Evolutionary conservation across 306 rosid species (phyloP), one percentile per base, ranked within the genome.

Genomic region (Dalbergia oliveri): DNA sequence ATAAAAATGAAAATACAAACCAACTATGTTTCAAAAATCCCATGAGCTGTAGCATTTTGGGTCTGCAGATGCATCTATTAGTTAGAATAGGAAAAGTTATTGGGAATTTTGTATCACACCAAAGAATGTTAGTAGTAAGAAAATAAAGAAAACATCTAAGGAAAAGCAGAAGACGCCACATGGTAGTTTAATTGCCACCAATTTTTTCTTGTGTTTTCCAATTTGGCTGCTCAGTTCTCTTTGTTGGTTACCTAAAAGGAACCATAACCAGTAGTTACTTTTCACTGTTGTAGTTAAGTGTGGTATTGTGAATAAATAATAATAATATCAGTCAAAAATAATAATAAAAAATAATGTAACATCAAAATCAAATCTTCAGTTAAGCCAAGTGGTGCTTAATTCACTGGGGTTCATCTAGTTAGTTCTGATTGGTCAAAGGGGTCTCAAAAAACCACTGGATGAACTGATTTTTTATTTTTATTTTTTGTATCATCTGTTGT

Each of bases 191-290:
- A 70, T 82, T 51, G 19, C 56, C 68, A 53, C 74, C 73, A 63
- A 63, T 44, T 71, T 54, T 57, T 43, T 44, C 14, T 44, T 26
- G 51, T 50, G 39, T 61, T 77, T 71, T 77, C 8, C 18, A 59
- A 63, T 13, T 13, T 83, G 47, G 13, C 45, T 39, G 11, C 11
- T 62, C 9, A 16, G 79, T 14, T 65, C 11, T 18, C 39, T 78
- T 70, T 65, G 54, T 73, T 83, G 86, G 82, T 71, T 41, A 83
- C 80, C 82, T 78, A 83, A 66, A 63, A 44, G 39, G 39, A 53
- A 14, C 35, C 44, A 35, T 69, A 43, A 50, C 59, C 60, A 68
- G 34, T 37, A 34, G 15, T 15, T 81, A 68, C 9, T 75, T n/a
- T 75, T 75, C 67, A 59, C 11, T 69, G n/a, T 57, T 78, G 57